phyloP scores from a whole-genome alignment of 768 basidiomycete species.

The Trametes elegans region DNA sequence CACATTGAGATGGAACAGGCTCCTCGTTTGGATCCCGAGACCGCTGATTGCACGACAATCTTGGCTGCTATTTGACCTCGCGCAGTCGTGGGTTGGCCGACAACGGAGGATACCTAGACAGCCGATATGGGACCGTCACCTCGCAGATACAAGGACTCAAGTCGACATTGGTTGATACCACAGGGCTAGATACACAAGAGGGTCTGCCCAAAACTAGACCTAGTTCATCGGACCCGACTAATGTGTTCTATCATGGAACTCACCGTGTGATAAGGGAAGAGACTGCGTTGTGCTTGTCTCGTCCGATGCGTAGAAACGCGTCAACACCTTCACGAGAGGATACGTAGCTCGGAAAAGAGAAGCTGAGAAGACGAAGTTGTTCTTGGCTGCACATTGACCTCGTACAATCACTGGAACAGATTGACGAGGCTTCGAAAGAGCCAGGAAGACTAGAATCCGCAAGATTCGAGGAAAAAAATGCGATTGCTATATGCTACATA shows the following conservation, averaged over 20 bases:
- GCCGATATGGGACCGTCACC: too few relatives aligned
- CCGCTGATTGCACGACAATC: neutral
- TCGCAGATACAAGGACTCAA: too few relatives aligned
- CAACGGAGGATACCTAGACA: conserved; percentile 19
- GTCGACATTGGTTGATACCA: too few relatives aligned
- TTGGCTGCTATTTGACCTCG: conserved; percentile 35
- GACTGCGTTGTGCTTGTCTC: neutral
- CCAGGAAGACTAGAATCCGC: conserved; percentile 25
- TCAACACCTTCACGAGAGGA: conserved; percentile 10
- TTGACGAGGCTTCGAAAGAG: conserved; percentile 59
- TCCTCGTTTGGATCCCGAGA: conserved; percentile 6
- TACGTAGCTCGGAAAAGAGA: conserved; percentile 2
- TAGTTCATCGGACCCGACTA: too few relatives aligned
- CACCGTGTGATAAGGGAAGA: too few relatives aligned
- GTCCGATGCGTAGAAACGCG: neutral
- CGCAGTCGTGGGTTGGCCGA: conserved; percentile 20
- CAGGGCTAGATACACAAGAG: neutral
- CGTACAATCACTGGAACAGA: conserved; percentile 40
- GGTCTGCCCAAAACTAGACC: too few relatives aligned
- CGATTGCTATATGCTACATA: neutral
- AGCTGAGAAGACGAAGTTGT: conserved; percentile 20
- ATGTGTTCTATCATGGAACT: too few relatives aligned
- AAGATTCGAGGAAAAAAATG: neutral
- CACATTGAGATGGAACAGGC: neutral
- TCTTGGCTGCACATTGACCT: conserved; percentile 70